A percentile compares a stretch with the other conserved stretches of the same genome.
Evolutionary conservation across 2,329 filamentous ascomycete genomes (phyloP).

Genomic region (Clonostachys byssicola): DNA sequence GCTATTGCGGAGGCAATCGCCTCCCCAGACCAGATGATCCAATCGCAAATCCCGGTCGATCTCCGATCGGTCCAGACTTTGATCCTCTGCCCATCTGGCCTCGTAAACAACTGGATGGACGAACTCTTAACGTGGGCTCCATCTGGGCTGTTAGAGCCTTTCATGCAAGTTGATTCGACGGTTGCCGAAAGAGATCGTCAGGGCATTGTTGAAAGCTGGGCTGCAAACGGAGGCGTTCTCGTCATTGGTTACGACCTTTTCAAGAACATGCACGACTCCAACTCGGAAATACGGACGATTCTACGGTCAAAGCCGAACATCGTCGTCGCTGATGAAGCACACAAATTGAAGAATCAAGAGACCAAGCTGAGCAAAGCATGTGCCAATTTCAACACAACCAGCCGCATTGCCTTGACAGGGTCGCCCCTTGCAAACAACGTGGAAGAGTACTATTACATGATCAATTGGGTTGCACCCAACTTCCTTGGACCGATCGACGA

Average conservation of each 20-base stretch:
- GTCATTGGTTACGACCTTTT: conserved; percentile 74
- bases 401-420: conserved; percentile 79
- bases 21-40: conserved; percentile 53
- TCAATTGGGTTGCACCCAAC: conserved; percentile 78
- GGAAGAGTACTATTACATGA: conserved; percentile 79
- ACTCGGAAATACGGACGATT: conserved; percentile 30
- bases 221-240: conserved; percentile 63
- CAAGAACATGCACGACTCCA: conserved; percentile 19
- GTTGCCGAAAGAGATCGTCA: conserved; percentile 30
- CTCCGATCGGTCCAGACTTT: conserved; percentile 62
- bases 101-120: conserved; percentile 80
- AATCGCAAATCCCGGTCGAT: conserved; percentile 62
- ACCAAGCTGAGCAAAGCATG: conserved; percentile 50
- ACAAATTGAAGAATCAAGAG: conserved; percentile 65
- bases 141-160: conserved; percentile 43
- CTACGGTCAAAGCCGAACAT: conserved; percentile 63
- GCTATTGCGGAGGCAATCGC: conserved; percentile 63
- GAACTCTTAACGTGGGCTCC: conserved; percentile 72
- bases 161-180: conserved; percentile 50
- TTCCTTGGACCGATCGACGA: conserved; percentile 67
- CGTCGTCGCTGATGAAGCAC: conserved; percentile 82
- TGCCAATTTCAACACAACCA: conserved; percentile 58
- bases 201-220: conserved; percentile 53
- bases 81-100: conserved; percentile 68
- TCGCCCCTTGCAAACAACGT: conserved; percentile 84